These are phyloP conservation scores for Phylloporus sp. DNA, from an alignment of 768 basidiomycete genomes.

Conservation along the genomic window DNA sequence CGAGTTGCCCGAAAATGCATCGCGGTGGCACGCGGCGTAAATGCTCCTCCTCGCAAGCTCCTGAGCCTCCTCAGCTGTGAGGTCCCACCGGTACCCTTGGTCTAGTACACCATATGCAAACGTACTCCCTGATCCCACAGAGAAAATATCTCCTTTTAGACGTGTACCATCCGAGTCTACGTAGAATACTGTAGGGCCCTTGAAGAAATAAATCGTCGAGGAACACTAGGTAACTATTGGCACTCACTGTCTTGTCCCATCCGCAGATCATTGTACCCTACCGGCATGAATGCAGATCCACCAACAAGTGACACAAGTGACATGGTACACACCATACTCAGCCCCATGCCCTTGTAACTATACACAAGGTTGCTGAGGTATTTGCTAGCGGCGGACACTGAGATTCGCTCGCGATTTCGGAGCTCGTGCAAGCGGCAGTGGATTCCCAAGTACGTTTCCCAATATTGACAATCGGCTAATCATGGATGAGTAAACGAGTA, in stretches of 20 bases:
- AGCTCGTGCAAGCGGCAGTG: constrained; percentile 97
- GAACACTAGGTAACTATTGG: background rate
- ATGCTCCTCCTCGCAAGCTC: constrained; percentile 93
- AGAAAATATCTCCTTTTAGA: constrained; percentile 95
- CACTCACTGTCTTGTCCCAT: constrained; percentile 93
- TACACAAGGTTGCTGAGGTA: constrained; percentile 97
- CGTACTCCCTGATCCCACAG: constrained; percentile 96
- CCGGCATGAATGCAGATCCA: constrained; percentile 1
- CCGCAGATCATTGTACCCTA: constrained; percentile 99
- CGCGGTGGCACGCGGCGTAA: constrained; percentile 94
- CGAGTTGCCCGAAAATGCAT: constrained; percentile 94
- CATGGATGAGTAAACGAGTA: constrained; percentile 1
- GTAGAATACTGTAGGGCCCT: constrained; percentile 94
- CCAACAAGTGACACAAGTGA: background rate
- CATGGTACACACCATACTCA: constrained; percentile 81
- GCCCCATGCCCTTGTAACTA: constrained; percentile 97
- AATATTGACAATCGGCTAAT: constrained; percentile 91
- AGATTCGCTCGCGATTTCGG: constrained; percentile 93
- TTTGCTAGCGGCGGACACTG: constrained; percentile 98
- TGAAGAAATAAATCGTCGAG: constrained; percentile 13
- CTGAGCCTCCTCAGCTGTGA: constrained; percentile 89
- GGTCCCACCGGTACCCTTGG: constrained; percentile 91
- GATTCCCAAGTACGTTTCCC: constrained; percentile 99
- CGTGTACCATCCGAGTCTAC: constrained; percentile 97
- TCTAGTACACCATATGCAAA: constrained; percentile 99